Conservation (phyloP, 805 yeast genomes). For the Myxozyma udenii region DNA sequence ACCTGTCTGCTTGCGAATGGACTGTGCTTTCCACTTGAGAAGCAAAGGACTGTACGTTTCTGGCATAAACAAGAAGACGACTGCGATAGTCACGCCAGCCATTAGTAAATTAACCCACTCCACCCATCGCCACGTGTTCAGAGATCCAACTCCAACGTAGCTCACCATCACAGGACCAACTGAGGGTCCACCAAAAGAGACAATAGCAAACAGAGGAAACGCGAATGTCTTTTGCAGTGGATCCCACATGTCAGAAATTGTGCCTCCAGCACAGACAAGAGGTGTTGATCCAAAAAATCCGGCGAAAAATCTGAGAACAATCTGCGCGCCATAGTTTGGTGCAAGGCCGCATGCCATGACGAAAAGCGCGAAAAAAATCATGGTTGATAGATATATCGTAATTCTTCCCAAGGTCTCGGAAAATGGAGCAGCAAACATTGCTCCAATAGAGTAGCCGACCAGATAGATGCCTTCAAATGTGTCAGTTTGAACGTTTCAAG, state of each 20-base stretch:
- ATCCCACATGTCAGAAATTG: constrained; percentile 67
- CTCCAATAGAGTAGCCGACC: constrained; percentile 57
- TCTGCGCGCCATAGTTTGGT: constrained; percentile 54
- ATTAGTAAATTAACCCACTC: constrained; percentile 65
- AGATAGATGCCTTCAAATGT: constrained; percentile 43
- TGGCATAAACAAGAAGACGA: constrained; percentile 51
- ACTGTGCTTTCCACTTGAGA: constrained; percentile 62
- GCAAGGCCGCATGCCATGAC: constrained; percentile 42
- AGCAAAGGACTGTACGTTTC: constrained; percentile 87
- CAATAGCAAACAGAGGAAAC: constrained; percentile 26
- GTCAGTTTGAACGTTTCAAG: not conserved
- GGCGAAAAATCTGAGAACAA: constrained; percentile 68
- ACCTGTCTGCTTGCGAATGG: constrained; percentile 50
- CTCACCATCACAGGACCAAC: constrained; percentile 69
- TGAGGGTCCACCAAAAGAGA: constrained; percentile 57
- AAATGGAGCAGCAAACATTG: constrained; percentile 53
- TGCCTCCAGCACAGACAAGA: constrained; percentile 79
- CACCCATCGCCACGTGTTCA: constrained; percentile 81
- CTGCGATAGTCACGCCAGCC: constrained; percentile 45
- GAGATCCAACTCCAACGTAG: constrained; percentile 50
- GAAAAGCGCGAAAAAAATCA: constrained; percentile 27
- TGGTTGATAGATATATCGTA: constrained; percentile 53
- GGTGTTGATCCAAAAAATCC: constrained; percentile 82
- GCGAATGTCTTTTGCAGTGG: constrained; percentile 24
- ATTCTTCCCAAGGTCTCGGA: constrained; percentile 70